Percentiles rank a stretch among this genome's conserved stretches.
These are phyloP conservation scores for Ceratocystis huliohia DNA, from an alignment of 2,329 filamentous ascomycete genomes.

Conservation along the genomic window DNA sequence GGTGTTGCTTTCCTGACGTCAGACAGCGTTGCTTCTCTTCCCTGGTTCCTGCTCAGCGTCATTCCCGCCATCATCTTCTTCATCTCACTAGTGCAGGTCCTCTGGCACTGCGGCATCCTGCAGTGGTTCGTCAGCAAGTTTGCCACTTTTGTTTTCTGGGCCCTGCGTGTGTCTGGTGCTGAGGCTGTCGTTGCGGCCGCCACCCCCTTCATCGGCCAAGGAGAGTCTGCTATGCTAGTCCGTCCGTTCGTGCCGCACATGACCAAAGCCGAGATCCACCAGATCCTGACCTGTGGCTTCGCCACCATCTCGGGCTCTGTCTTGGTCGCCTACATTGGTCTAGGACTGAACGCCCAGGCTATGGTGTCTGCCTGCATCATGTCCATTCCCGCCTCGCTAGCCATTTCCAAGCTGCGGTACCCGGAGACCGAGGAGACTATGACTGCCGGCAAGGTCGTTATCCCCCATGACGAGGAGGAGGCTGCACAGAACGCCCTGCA, in stretches of 20 bases:
- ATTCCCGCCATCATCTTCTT: constrained; percentile 95
- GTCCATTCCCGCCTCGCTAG: constrained; percentile 84
- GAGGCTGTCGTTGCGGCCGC: constrained; percentile 90
- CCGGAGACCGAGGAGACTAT: constrained; percentile 79
- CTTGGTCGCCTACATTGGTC: constrained; percentile 69
- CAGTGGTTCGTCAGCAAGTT: constrained; percentile 88
- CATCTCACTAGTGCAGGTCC: constrained; percentile 75
- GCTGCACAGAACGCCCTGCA: constrained; percentile 69
- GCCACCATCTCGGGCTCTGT: constrained; percentile 86
- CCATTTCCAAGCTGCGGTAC: constrained; percentile 78
- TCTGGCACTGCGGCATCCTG: constrained; percentile 67
- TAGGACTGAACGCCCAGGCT: constrained; percentile 74
- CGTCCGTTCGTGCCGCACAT: constrained; percentile 74
- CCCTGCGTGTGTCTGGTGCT: constrained; percentile 71
- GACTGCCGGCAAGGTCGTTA: constrained; percentile 66
- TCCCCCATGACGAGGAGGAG: constrained; percentile 67
- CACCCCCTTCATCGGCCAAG: constrained; percentile 87
- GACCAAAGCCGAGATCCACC: constrained; percentile 78
- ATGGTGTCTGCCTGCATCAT: constrained; percentile 88
- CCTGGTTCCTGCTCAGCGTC: constrained; percentile 64
- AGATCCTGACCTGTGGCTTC: constrained; percentile 85
- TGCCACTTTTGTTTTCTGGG: constrained; percentile 84
- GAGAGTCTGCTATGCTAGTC: constrained; percentile 87
- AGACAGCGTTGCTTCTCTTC: constrained; percentile 33
- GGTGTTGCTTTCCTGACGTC: constrained; percentile 57